Evolutionary conservation across 2,329 filamentous ascomycete genomes (phyloP).

Genomic region (Lasiodiplodia sp.): DNA sequence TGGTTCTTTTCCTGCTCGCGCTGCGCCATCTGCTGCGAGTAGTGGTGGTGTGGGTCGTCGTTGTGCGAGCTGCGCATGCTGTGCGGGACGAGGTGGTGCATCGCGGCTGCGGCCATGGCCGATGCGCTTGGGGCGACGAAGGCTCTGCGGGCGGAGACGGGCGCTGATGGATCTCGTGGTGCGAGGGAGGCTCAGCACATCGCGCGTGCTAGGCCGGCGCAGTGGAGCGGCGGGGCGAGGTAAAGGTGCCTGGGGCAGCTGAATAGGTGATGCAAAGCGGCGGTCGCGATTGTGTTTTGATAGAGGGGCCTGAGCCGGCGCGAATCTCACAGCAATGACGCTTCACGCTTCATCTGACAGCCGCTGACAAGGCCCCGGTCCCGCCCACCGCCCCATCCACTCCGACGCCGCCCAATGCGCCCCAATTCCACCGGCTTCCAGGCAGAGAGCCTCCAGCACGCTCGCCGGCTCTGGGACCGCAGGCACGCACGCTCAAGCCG

Average conservation of each 20-base stretch:
- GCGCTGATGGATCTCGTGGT: conserved; percentile 5
- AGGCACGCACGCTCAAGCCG: not conserved
- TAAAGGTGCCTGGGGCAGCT: not conserved
- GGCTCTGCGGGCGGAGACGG: conserved; percentile 23
- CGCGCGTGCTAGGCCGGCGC: conserved; percentile 19
- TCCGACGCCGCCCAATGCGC: not conserved
- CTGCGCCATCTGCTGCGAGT: conserved; percentile 43
- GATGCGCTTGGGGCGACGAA: conserved; percentile 18
- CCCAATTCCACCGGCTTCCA: not conserved
- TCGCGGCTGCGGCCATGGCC: conserved; percentile 43
- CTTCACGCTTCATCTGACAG: conserved; percentile 14
- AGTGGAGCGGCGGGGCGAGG: conserved; percentile 31
- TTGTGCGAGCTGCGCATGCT: conserved; percentile 39
- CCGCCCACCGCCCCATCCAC: conserved; percentile 9
- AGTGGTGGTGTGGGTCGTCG: conserved; percentile 39
- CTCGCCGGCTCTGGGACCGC: not conserved
- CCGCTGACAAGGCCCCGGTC: conserved; percentile 9
- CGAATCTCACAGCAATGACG: conserved; percentile 23
- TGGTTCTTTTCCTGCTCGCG: conserved; percentile 57
- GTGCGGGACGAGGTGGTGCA: conserved; percentile 43
- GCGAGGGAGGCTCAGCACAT: conserved; percentile 24
- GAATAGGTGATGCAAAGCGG: conserved; percentile 31
- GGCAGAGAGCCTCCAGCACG: not conserved
- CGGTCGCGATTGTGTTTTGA: conserved; percentile 29
- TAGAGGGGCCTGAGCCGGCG: conserved; percentile 24